phyloP scores from a whole-genome alignment of 306 rosid species.

The Calophaca sinica region DNA sequence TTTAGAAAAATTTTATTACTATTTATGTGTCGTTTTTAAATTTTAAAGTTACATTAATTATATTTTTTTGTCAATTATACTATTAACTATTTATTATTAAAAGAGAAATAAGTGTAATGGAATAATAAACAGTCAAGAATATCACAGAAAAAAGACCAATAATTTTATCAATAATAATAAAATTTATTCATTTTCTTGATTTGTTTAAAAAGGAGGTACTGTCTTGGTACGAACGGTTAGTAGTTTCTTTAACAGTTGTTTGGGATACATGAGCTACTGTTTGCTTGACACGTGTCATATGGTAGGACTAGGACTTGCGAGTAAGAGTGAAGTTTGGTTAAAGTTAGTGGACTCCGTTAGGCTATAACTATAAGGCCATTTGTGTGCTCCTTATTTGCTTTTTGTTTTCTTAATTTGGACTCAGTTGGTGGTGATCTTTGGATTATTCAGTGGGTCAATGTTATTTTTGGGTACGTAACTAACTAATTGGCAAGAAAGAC shows the following conservation, averaged over 20 bases:
- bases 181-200: too few species aligned
- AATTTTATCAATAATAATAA: too few species aligned
- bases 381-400: not conserved
- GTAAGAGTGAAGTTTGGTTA: not conserved
- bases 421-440: slow-evolving; percentile 42
- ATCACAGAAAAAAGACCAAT: too few species aligned
- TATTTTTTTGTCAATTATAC: too few species aligned
- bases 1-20: too few species aligned
- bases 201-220: too few species aligned
- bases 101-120: too few species aligned
- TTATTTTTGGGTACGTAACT: not conserved
- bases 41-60: too few species aligned
- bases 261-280: not conserved
- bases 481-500: not conserved
- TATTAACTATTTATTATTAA: too few species aligned
- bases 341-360: not conserved
- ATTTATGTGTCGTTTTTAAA: too few species aligned
- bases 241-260: slow-evolving; percentile 1
- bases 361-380: not conserved
- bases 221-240: slow-evolving; percentile 25
- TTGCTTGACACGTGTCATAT: slow-evolving; percentile 37
- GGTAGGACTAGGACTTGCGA: not conserved
- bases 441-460: slow-evolving; percentile 34
- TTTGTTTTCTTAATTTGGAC: slow-evolving; percentile 34
- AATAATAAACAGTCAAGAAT: too few species aligned